Base-by-base conservation (phyloP, 164 flowering plant genomes). In the Piper betle region DNA sequence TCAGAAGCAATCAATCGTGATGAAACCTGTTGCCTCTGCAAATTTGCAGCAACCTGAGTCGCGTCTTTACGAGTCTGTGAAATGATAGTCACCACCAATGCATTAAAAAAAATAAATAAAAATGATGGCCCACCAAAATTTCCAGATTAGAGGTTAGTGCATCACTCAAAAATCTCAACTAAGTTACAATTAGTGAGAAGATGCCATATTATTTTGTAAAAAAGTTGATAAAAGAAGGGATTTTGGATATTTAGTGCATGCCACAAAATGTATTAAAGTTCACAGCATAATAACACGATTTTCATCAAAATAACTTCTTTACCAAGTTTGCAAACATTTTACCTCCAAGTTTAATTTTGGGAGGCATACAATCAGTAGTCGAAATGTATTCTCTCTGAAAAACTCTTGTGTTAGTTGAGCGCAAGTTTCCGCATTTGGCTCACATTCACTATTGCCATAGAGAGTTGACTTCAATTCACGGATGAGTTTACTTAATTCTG, bases 1-100 rank as follows among this genome's bases (percentile, higher is more conserved):
- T 88, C 96, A 70, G 87, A 88, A 54, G 99, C 97, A 77, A 94
- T 91, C 78, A 94, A 63, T 55, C 85, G 77, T n/a, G 99, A 94
- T 0, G 86, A 80, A 69, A 94, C 99, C 74, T 85, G 97, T 57
- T 94, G 99, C 73, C 96, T 78, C 69, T 91, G 99, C 69, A 94
- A 73, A 79, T 94, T 94, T 38, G 99, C 96, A 73, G 88, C 97
- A 67, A 94, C 85, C 75, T 91, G 99, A 59, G 96, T 86, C 20
- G 95, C 99, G 88, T 94, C 97, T 77, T 83, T 91, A 40, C 99
- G 83, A 48, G 93, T 77, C 99, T 94, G 74, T 68, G 75, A 59
- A 71, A 69, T 15, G 37, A 53, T 17, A 69, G 19, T 6, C 42
- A 60, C 40, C 66, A 5, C 52, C 56, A 60, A 60, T 62, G 64